These are phyloP conservation scores for Monilinia vaccinii-corymbosi DNA, from an alignment of 2,329 filamentous ascomycete genomes.

Conservation along the genomic window DNA sequence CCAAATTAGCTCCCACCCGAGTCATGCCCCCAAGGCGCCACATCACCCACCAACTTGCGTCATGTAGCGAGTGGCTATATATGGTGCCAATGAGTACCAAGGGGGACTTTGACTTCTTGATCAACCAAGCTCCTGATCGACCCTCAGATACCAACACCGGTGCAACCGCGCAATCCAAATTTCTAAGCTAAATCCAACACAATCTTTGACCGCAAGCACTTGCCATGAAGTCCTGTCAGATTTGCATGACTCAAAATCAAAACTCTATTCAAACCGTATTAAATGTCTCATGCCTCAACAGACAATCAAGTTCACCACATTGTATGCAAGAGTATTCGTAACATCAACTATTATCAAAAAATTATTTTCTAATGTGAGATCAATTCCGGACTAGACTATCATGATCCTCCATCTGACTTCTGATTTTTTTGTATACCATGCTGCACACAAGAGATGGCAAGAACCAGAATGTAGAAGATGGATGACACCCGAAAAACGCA, in stretches of 20 bases:
- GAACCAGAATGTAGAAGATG: slow-evolving; percentile 27
- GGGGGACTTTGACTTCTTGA: neutral
- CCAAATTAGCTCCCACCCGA: neutral
- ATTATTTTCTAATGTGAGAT: slow-evolving; percentile 30
- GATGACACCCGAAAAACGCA: slow-evolving; percentile 21
- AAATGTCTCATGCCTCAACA: neutral
- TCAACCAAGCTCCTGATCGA: neutral
- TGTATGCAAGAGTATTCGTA: neutral
- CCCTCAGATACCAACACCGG: slow-evolving; percentile 2
- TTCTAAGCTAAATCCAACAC: neutral
- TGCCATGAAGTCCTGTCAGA: neutral
- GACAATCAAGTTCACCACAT: neutral
- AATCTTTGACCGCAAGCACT: neutral
- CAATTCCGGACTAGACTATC: slow-evolving; percentile 31
- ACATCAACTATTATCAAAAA: slow-evolving; percentile 7
- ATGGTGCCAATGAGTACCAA: neutral
- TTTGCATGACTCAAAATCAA: neutral
- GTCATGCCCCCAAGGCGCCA: neutral
- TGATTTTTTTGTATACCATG: slow-evolving; percentile 26
- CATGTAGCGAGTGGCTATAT: neutral
- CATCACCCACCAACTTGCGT: neutral
- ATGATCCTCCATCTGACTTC: slow-evolving; percentile 30
- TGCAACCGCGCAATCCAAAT: neutral
- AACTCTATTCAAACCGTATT: neutral
- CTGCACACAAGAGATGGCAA: slow-evolving; percentile 17